Evolutionary conservation across 768 basidiomycete genomes (phyloP).

Genomic region (Melanogaster broomeanus): DNA sequence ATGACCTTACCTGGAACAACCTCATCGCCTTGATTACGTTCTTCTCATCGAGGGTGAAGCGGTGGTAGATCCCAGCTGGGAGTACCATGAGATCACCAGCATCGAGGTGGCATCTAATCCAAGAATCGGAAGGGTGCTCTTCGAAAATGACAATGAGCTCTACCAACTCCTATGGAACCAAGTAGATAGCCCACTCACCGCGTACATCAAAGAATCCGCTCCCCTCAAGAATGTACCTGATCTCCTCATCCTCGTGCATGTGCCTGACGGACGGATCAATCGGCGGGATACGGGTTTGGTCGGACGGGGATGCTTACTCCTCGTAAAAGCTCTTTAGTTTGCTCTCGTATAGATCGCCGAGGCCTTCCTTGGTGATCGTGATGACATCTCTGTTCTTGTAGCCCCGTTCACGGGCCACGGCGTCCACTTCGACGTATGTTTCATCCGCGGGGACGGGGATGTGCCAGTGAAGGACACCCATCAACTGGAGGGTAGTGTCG

Average conservation of each 20-base stretch:
- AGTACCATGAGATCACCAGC: conserved; percentile 86
- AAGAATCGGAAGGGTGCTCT: conserved; percentile 69
- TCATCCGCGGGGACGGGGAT: conserved; percentile 56
- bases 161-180: neutral
- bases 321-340: conserved; percentile 84
- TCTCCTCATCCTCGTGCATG: conserved; percentile 96
- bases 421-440: conserved; percentile 55
- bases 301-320: conserved; percentile 52
- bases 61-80: conserved; percentile 92
- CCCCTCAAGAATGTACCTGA: conserved; percentile 85
- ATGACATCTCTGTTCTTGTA: conserved; percentile 88
- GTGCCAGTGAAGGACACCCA: conserved; percentile 69
- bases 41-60: conserved; percentile 83
- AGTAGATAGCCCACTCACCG: conserved; percentile 46
- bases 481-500: conserved; percentile 44
- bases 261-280: conserved; percentile 50
- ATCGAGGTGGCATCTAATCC: conserved; percentile 79
- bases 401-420: conserved; percentile 61
- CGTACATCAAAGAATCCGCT: conserved; percentile 92
- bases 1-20: conserved; percentile 70
- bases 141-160: neutral
- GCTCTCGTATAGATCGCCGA: conserved; percentile 82
- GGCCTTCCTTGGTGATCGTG: conserved; percentile 71
- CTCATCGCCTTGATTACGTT: conserved; percentile 78
- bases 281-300: neutral